Evolutionary conservation across 352 stramenopile species (phyloP), one percentile per base, ranked within the genome.

Genomic region (Phytophthora sp.): DNA sequence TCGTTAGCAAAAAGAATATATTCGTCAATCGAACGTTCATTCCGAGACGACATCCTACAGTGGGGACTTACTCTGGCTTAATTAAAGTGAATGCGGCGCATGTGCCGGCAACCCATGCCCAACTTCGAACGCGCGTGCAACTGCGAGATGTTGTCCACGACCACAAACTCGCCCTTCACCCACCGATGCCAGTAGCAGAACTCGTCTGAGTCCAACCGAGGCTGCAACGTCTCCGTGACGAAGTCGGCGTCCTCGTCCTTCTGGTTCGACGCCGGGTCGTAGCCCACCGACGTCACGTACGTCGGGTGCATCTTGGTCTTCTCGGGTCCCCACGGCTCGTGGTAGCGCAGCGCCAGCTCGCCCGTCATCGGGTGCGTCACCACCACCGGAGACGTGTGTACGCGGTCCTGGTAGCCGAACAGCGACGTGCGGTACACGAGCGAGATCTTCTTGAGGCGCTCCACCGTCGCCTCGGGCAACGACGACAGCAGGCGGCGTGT

Each of bases 231-330:
- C 48, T 59, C 46, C 35, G 30, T 46, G 8, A 54, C 57, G 26
- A 66, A 66, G 0, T 66, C 39, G 17, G 48, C 48, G 23, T 59
- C 39, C 18, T 54, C 57, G 24, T 66, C 57, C 41, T 59, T 50
- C 24, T 54, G 17, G 39, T 66, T 66, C 11, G 57, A 60, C 41
- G 10, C 15, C 32, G 48, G 41, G 41, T 59, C 57, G 31, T 59
- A 59, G 23, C 57, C 57, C 57, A 59, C 48, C 17, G 48, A 66
- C 30, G 57, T 30, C 41, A 66, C 48, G 48, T 66, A 66, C 17
- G 57, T 66, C 39, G 57, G 57, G 31, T 66, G 57, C 57, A 66
- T 50, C 48, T 66, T 66, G 48, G 48, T 59, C 38, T 59, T 58
- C 57, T 66, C 48, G 23, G 57, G 39, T 4, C 57, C 57, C 57